Percentiles rank a stretch among this genome's conserved stretches.
Evolutionary conservation across 352 stramenopile species (phyloP).

Genomic region (Globisporangium abappressorium): DNA sequence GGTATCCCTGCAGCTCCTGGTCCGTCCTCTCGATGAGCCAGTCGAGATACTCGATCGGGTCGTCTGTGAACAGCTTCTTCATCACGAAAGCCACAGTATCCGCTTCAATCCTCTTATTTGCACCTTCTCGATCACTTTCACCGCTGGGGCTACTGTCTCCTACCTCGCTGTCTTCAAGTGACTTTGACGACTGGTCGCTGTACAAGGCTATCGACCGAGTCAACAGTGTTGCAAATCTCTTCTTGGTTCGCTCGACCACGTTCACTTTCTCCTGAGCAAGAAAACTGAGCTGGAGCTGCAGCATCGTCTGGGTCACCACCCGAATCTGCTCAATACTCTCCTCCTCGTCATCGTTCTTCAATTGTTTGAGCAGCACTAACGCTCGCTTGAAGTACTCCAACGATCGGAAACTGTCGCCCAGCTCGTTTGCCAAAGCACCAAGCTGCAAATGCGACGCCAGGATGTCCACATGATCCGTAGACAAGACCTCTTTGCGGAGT

Average conservation of each 20-base stretch:
- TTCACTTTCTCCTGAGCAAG: constrained; percentile 33
- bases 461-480: constrained; percentile 25
- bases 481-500: constrained; percentile 34
- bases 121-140: constrained; percentile 1
- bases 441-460: constrained; percentile 49
- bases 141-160: not conserved
- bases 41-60: constrained; percentile 47
- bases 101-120: constrained; percentile 12
- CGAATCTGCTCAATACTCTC: constrained; percentile 30
- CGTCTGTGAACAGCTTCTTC: constrained; percentile 35
- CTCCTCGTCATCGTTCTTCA: constrained; percentile 11
- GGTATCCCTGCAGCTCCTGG: constrained; percentile 36
- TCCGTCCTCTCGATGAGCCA: constrained; percentile 35
- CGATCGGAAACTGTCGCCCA: constrained; percentile 54
- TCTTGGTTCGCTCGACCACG: constrained; percentile 40
- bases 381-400: constrained; percentile 49
- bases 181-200: not conserved
- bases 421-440: constrained; percentile 28
- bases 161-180: not conserved
- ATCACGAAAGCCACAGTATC: constrained; percentile 34
- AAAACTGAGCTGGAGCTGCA: constrained; percentile 36
- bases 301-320: constrained; percentile 35
- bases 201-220: constrained; percentile 19
- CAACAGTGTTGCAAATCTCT: constrained; percentile 26
- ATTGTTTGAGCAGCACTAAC: constrained; percentile 29